Conservation (phyloP, 495 filamentous ascomycete species). For the Xylaria longipes region DNA sequence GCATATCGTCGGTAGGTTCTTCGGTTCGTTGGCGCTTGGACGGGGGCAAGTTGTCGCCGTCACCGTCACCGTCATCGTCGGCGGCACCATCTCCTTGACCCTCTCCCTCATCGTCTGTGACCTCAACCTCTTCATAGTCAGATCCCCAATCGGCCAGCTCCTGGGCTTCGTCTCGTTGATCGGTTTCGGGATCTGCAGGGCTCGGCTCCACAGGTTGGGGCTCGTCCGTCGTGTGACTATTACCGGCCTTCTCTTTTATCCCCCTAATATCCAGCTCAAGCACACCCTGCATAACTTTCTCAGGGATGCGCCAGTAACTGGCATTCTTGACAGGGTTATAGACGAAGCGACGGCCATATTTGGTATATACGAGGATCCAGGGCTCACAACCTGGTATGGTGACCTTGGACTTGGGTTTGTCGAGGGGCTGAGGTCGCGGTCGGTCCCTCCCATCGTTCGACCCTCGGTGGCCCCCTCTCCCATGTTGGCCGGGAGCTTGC, state of each 20-base stretch:
- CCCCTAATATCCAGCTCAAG: slow-evolving; percentile 69
- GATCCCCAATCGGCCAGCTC: slow-evolving; percentile 52
- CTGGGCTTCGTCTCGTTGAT: slow-evolving; percentile 26
- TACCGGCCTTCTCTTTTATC: slow-evolving; percentile 56
- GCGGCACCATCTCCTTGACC: slow-evolving; percentile 69
- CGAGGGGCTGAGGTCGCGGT: slow-evolving; percentile 67
- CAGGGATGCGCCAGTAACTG: slow-evolving; percentile 92
- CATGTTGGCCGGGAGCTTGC: slow-evolving; percentile 36
- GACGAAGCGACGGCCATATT: slow-evolving; percentile 83
- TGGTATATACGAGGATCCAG: slow-evolving; percentile 95
- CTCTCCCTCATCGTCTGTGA: slow-evolving; percentile 68
- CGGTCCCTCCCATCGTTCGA: slow-evolving; percentile 56
- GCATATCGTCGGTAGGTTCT: slow-evolving; percentile 56
- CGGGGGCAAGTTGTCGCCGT: slow-evolving; percentile 56
- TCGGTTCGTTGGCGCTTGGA: slow-evolving; percentile 73
- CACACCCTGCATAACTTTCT: slow-evolving; percentile 81
- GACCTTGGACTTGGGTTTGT: slow-evolving; percentile 82
- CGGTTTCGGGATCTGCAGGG: slow-evolving; percentile 13
- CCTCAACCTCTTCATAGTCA: slow-evolving; percentile 88
- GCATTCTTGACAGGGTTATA: slow-evolving; percentile 82
- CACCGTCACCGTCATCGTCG: slow-evolving; percentile 44
- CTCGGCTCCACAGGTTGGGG: slow-evolving; percentile 5
- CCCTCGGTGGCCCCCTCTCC: slow-evolving; percentile 43
- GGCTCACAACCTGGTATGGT: slow-evolving; percentile 79
- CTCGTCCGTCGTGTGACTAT: slow-evolving; percentile 27